Base-by-base conservation (phyloP, 768 basidiomycete species). In the Gautieria morchelliformis region DNA sequence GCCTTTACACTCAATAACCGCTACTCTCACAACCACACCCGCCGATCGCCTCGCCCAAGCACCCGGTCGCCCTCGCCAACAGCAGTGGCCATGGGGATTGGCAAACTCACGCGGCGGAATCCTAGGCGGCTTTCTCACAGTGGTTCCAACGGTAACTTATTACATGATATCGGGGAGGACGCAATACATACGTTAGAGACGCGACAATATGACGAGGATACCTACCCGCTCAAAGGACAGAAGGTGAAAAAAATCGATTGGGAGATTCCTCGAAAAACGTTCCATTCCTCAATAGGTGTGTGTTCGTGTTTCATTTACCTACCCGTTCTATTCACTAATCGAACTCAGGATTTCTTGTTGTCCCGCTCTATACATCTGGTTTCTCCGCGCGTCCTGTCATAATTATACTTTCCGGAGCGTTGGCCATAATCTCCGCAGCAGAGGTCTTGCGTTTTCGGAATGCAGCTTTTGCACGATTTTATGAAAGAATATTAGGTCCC, bases 241-340 rank as follows among this genome's bases (percentile, higher is more conserved):
- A 46, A 52, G 24, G 14, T 27, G 15, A 56, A 60, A 24, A 65
- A 63, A 20, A 75, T 89, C 32, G 87, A 93, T 70, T 93, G 87
- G 84, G 93, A 96, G 70, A 84, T 96, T 51, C 93, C 93, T 0
- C 73, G 93, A 61, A 96, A 96, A 70, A 70, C 81, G 10, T 68
- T 96, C 45, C 93, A 96, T 69, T 87, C 88, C 12, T 89, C 87
- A 4, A 95, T 95, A 59, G 93, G 92, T 90, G 17, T 44, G 51
- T 52, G 32, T 52, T 22, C 50, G 39, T 39, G 27, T 24, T 42
- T 48, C 19, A 35, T 41, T 47, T 39, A 40, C 45, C 37, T 27
- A 48, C 10, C 53, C 45, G 14, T 12, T 20, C 10, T 14, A 2
- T 37, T 37, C 4, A 37, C 14, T 22, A 49, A 48, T 55, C 40